Conservation (phyloP, 2,329 filamentous ascomycete genomes). For the Aureobasidium sp. region DNA sequence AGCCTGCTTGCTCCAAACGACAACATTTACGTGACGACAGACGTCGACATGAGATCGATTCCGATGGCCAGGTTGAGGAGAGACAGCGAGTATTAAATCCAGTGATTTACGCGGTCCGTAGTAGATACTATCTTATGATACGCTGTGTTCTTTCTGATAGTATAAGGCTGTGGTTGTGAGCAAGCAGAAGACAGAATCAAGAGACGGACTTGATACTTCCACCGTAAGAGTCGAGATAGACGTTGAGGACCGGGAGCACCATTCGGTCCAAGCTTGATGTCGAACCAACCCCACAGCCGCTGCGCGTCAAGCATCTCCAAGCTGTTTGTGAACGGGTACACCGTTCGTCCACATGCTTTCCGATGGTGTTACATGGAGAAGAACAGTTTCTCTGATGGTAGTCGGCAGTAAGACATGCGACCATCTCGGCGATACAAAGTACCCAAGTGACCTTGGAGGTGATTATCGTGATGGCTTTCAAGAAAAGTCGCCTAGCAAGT, state of each 20-base stretch:
- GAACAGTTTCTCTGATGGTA: not conserved
- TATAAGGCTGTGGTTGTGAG: not conserved
- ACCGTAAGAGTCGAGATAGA: not conserved
- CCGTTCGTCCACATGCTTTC: not conserved
- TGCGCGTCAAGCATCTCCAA: not conserved
- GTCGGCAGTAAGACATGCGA: not conserved
- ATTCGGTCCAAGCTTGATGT: not conserved
- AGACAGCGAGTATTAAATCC: not conserved
- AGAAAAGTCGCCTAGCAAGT: not conserved
- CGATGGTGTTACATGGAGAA: not conserved
- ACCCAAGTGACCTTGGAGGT: not conserved
- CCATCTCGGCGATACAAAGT: not conserved
- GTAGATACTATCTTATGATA: not conserved
- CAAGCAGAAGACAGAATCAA: not conserved
- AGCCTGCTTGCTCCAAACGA: not conserved
- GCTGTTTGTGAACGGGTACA: not conserved
- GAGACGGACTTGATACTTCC: not conserved
- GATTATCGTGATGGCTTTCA: not conserved
- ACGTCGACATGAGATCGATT: not conserved
- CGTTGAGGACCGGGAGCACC: not conserved
- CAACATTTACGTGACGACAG: slow-evolving; percentile 10
- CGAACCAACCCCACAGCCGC: not conserved
- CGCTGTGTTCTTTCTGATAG: not conserved
- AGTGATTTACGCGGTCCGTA: not conserved
- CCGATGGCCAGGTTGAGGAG: not conserved